These are phyloP conservation scores for Mesembryanthemum crystallinum DNA, from an alignment of 148 eudicot species.

Conservation along the genomic window DNA sequence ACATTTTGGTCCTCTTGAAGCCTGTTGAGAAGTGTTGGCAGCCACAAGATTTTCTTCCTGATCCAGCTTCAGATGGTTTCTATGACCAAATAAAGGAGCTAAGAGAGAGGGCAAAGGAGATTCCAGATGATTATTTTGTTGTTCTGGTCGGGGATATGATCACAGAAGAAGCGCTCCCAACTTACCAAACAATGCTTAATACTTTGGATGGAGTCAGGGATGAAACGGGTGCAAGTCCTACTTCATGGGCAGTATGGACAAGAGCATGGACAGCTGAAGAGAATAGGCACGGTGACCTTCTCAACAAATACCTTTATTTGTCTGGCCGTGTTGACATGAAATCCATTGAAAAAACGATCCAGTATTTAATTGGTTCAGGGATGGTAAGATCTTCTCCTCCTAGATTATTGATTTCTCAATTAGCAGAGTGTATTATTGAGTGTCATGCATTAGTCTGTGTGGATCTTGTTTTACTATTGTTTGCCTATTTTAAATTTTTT, in stretches of 20 bases:
- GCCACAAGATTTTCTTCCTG: slow-evolving; percentile 60
- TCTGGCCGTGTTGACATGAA: slow-evolving; percentile 63
- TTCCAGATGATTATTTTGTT: slow-evolving; percentile 57
- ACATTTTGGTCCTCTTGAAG: slow-evolving; percentile 44
- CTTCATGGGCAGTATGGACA: slow-evolving; percentile 57
- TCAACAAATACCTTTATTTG: slow-evolving; percentile 51
- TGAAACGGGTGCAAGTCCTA: slow-evolving; percentile 54
- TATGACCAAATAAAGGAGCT: slow-evolving; percentile 46
- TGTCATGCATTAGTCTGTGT: not conserved
- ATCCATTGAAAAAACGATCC: slow-evolving; percentile 49
- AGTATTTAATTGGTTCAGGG: slow-evolving; percentile 55
- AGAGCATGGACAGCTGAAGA: slow-evolving; percentile 70
- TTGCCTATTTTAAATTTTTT: not conserved
- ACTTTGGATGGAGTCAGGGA: slow-evolving; percentile 56
- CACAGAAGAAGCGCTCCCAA: slow-evolving; percentile 75
- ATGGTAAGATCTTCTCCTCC: slow-evolving; percentile 42
- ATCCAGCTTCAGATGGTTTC: slow-evolving; percentile 51
- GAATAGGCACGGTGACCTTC: slow-evolving; percentile 63
- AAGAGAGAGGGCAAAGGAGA: slow-evolving; percentile 41
- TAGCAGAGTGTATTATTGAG: not conserved
- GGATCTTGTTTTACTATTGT: not conserved
- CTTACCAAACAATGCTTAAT: slow-evolving; percentile 60
- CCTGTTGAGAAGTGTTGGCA: slow-evolving; percentile 68
- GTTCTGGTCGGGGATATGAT: slow-evolving; percentile 65
- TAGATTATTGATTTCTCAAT: too few species aligned